Percentiles rank a stretch among this genome's conserved stretches.
phyloP scores from a whole-genome alignment of 2,329 filamentous ascomycete species.

The Claviceps humidiphila region DNA sequence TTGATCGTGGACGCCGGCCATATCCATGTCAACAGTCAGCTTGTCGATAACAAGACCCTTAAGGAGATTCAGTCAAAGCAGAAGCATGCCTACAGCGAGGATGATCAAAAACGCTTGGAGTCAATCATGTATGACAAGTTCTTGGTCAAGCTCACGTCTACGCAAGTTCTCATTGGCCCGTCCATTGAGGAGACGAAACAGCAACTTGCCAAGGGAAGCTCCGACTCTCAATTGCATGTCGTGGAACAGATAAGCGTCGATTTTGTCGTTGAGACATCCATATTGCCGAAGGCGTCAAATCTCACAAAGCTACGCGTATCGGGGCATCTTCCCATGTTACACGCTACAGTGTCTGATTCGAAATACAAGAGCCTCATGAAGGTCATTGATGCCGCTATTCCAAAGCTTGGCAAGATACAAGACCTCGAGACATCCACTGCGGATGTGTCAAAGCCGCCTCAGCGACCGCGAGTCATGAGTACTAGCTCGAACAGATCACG shows the following conservation, averaged over 20 bases:
- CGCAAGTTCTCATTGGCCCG: constrained; percentile 87
- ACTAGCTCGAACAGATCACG: constrained; percentile 31
- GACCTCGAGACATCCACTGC: constrained; percentile 12
- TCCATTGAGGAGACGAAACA: constrained; percentile 82
- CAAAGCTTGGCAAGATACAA: constrained; percentile 49
- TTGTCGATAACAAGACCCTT: constrained; percentile 84
- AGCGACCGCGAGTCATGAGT: constrained; percentile 33
- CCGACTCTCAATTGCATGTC: constrained; percentile 65
- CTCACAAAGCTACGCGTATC: constrained; percentile 85
- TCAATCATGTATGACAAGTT: constrained; percentile 98
- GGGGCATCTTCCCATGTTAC: constrained; percentile 80
- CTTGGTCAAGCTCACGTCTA: constrained; percentile 80
- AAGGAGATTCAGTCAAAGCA: constrained; percentile 86
- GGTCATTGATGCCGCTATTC: constrained; percentile 87
- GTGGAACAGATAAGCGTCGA: constrained; percentile 97
- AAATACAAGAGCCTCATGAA: constrained; percentile 98
- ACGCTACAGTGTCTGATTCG: constrained; percentile 80
- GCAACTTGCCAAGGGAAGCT: constrained; percentile 57
- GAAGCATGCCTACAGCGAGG: constrained; percentile 70
- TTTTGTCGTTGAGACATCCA: constrained; percentile 91
- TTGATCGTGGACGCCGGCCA: constrained; percentile 94
- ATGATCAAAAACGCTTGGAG: constrained; percentile 79
- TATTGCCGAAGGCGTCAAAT: constrained; percentile 89
- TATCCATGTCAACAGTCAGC: constrained; percentile 81
- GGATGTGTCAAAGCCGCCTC: constrained; percentile 12